Base-by-base conservation (phyloP, 2,329 filamentous ascomycete genomes). In the Fusarium caatingaense region DNA sequence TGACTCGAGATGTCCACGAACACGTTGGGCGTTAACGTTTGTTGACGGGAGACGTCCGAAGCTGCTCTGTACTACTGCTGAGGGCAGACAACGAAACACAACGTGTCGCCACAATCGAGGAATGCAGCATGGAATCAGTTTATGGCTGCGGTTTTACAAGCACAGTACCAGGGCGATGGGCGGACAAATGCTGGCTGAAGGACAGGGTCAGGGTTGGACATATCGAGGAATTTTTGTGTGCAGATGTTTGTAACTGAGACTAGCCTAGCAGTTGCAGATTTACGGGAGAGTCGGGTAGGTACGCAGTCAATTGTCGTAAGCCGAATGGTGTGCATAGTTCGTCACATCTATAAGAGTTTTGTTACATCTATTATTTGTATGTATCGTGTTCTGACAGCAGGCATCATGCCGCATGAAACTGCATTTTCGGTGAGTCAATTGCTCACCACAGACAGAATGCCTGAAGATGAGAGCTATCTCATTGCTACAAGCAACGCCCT, bases 11-110 rank as follows among this genome's bases (percentile, higher is more conserved):
- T 30, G 23, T 51, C 34, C 23, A 60, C 44, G 44, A 65, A 60
- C 28, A 65, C 34, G 47, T 70, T 71, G 56, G 68, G 68, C 55
- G 51, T 68, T 56, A 37, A 69, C 60, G 42, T 40, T 56, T 56
- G 46, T 46, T 34, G 42, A 53, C 28, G 51, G 11, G 42, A 57
- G 54, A 46, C 47, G 25, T 56, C 47, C 30, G 47, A 44, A 30
- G 56, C 32, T 45, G 28, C 42, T 23, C n/a, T 61, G 64, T 71
- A 56, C 44, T 48, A 65, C 63, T 53, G 45, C 58, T 34, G 45
- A 13, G 37, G 47, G 25, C 34, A 44, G 27, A 27, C 18, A 21
- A 20, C 23, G 49, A 47, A 55, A 20, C 48, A 64, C 67, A 51
- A 20, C 55, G n/a, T 48, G 27, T 71, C 23, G 67, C 63, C 63